A percentile compares a stretch with the other conserved stretches of the same genome.
These are phyloP conservation scores for Collybia mongolica DNA, from an alignment of 768 basidiomycete genomes.

Conservation along the genomic window DNA sequence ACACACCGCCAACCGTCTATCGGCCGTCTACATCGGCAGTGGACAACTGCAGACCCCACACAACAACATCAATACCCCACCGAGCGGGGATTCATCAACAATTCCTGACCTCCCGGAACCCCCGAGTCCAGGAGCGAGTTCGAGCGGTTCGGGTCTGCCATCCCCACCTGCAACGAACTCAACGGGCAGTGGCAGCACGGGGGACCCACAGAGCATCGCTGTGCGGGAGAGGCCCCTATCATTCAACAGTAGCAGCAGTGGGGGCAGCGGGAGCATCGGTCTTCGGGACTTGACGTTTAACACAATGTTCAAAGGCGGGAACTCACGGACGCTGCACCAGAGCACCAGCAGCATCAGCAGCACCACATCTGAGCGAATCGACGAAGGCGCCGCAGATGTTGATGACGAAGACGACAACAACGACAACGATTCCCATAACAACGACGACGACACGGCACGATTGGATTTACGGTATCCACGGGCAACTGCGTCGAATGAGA, in stretches of 20 bases:
- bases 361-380: neutral
- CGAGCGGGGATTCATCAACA: conserved; percentile 24
- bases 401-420: conserved; percentile 52
- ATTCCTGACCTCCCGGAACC: conserved; percentile 73
- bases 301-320: conserved; percentile 39
- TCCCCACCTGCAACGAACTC: conserved; percentile 87
- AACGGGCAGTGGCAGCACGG: conserved; percentile 77
- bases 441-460: conserved; percentile 45
- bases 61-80: conserved; percentile 20
- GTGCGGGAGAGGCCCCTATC: conserved; percentile 26
- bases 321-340: conserved; percentile 13
- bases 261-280: conserved; percentile 21
- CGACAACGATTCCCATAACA: conserved; percentile 3
- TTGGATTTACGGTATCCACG: conserved; percentile 28
- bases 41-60: conserved; percentile 16
- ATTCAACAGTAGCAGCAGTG: conserved; percentile 28
- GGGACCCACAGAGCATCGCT: conserved; percentile 49
- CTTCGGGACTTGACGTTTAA: conserved; percentile 1
- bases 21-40: conserved; percentile 42
- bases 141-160: conserved; percentile 65
- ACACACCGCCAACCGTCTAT: conserved; percentile 32
- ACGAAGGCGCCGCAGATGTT: conserved; percentile 17
- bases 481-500: conserved; percentile 41
- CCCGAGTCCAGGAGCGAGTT: conserved; percentile 56
- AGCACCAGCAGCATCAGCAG: conserved; percentile 11